Conservation (phyloP, 2,329 filamentous ascomycete genomes). For the Curvularia eragrostidis region DNA sequence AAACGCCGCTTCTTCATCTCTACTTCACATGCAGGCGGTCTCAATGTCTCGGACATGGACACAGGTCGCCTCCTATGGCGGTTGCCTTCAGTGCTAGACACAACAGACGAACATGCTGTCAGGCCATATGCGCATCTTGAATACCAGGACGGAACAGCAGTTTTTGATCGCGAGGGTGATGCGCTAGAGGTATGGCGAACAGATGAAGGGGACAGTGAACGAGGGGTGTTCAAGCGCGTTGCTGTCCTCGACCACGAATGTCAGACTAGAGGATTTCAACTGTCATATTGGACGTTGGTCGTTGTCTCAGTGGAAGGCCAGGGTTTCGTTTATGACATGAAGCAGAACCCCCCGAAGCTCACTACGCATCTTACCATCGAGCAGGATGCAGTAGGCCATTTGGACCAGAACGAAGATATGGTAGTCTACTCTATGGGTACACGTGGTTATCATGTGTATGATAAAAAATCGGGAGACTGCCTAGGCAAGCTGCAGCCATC, state of each 20-base stretch:
- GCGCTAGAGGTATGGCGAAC: constrained; percentile 11
- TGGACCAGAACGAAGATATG: constrained; percentile 16
- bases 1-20: constrained; percentile 17
- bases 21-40: constrained; percentile 13
- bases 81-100: constrained; percentile 7
- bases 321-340: constrained; percentile 17
- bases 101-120: constrained; percentile 4
- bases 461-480: constrained; percentile 10
- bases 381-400: constrained; percentile 13
- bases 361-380: constrained; percentile 9
- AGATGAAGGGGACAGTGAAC: constrained; percentile 5
- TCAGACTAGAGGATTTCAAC: constrained; percentile 17
- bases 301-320: constrained; percentile 14
- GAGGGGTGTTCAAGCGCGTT: constrained; percentile 11
- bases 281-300: constrained; percentile 13
- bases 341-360: constrained; percentile 12
- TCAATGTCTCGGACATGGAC: constrained; percentile 14
- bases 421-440: constrained; percentile 13
- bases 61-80: constrained; percentile 8
- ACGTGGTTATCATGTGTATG: constrained; percentile 14
- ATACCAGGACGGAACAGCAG: constrained; percentile 15
- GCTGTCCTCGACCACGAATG: constrained; percentile 10
- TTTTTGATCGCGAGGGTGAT: constrained; percentile 11
- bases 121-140: constrained; percentile 15
- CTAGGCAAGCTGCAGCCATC: constrained; percentile 10